Evolutionary conservation across 129 eudicot species (phyloP), one percentile per base, ranked within the genome.

Genomic region (carrot (Daucus carota)): DNA sequence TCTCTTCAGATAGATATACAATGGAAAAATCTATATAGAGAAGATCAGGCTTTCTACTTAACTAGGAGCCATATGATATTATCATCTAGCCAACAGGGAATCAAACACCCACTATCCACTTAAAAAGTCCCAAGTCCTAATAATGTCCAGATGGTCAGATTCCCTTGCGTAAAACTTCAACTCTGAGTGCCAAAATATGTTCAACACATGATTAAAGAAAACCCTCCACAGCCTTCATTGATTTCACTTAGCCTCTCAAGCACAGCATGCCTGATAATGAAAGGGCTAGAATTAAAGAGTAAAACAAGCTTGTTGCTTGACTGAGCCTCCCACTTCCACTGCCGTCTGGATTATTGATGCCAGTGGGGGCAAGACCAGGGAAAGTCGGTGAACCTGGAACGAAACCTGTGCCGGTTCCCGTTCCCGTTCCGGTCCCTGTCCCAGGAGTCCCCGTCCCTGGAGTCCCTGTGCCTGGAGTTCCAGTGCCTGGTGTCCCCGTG

Each of bases 1-100:
- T 76, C 80, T 76, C 80, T 75, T 82, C 69, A 76, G 82, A 85
- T 85, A 54, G 84, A 85, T 85, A 54, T 79, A 85, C 89, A 78
- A 78, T 59, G 75, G 75, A 72, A 77, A 84, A 77, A 44, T 77
- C 81, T 73, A 72, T 57, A 52, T 74, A 26, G 80, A 75, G 59
- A 81, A 82, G 81, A 85, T 76, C 80, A 76, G 79, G 63, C 76
- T 76, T 78, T 68, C 75, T 71, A 47, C 67, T 74, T 79, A 77
- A 78, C 74, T 76, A 70, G 76, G 83, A 83, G 76, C 81, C 88
- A 84, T 76, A 67, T 77, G 72, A 41, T 52, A 20, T 45, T 13
- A 13, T 45, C 62, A 52, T 29, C 82, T 78, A 69, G 68, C 75
- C 80, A 81, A 84, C 22, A 81, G 80, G 90, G 96, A 87, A 90